Conservation (phyloP, 139 green algal species). For the Chlamydomonas sp. region DNA sequence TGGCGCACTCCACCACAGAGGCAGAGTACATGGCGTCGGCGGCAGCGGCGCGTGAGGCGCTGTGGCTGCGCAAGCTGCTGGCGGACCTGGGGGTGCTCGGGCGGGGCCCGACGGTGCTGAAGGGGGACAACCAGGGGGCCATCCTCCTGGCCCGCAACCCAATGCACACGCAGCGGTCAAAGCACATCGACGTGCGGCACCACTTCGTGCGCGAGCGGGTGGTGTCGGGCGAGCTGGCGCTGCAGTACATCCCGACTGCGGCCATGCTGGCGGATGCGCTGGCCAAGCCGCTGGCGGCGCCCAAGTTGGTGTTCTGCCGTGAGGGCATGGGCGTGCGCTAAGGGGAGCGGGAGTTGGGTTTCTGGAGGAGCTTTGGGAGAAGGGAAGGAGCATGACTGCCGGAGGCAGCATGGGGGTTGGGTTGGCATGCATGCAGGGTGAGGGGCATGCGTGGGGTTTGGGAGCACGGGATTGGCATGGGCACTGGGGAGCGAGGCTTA, state of each 20-base stretch:
- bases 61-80: constrained; percentile 2
- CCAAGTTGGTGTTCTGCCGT: too few relatives aligned
- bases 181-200: constrained; percentile 59
- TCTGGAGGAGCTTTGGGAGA: too few relatives aligned
- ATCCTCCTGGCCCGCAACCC: constrained; percentile 46
- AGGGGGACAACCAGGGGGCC: constrained; percentile 56
- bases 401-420: too few relatives aligned
- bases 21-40: constrained; percentile 7
- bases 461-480: too few relatives aligned
- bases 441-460: too few relatives aligned
- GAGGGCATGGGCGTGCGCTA: too few relatives aligned
- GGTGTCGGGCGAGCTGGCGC: constrained; percentile 10
- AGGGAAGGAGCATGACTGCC: too few relatives aligned
- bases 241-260: constrained; percentile 31
- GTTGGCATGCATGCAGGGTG: too few relatives aligned
- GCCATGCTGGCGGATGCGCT: not conserved
- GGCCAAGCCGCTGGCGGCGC: too few relatives aligned
- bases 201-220: constrained; percentile 50
- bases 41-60: not conserved
- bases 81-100: not conserved
- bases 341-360: too few relatives aligned
- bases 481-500: too few relatives aligned
- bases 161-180: constrained; percentile 25
- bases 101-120: not conserved
- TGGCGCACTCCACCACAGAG: not conserved